Conservation (phyloP, 768 basidiomycete genomes). For the Psilocybe cubensis region DNA sequence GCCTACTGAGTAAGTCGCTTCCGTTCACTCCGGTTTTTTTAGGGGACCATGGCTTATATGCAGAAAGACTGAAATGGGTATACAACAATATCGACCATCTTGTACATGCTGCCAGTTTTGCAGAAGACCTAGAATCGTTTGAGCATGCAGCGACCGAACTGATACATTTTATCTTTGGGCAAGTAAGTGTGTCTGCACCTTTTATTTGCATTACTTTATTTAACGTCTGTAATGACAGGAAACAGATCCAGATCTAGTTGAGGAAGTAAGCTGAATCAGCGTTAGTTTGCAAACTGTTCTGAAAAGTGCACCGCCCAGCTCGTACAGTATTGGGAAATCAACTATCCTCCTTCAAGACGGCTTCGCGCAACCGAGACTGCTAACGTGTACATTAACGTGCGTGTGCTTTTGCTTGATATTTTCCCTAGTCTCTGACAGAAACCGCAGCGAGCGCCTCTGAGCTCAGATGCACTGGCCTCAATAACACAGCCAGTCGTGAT, state of each 20-base stretch:
- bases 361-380: slow-evolving; percentile 54
- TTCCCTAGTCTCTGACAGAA: not conserved
- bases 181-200: slow-evolving; percentile 42
- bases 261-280: slow-evolving; percentile 50
- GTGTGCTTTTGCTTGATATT: slow-evolving; percentile 17
- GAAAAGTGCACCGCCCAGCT: slow-evolving; percentile 41
- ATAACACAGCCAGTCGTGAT: slow-evolving; percentile 70
- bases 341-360: slow-evolving; percentile 56
- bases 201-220: not conserved
- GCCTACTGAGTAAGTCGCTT: slow-evolving; percentile 59
- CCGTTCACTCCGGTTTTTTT: slow-evolving; percentile 1
- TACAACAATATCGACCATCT: slow-evolving; percentile 68
- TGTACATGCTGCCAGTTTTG: slow-evolving; percentile 62
- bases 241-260: slow-evolving; percentile 58
- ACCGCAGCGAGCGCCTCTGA: slow-evolving; percentile 58
- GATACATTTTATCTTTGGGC: slow-evolving; percentile 55
- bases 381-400: slow-evolving; percentile 63
- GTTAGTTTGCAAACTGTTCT: not conserved
- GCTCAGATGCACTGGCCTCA: slow-evolving; percentile 45
- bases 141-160: slow-evolving; percentile 69
- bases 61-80: slow-evolving; percentile 56
- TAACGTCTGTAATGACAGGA: slow-evolving; percentile 37
- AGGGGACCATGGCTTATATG: slow-evolving; percentile 1
- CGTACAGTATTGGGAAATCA: slow-evolving; percentile 65
- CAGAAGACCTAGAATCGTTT: slow-evolving; percentile 66